Percentiles rank a stretch among this genome's conserved stretches.
phyloP scores from a whole-genome alignment of 805 yeast species.

The Kluyveromyces starmeri region DNA sequence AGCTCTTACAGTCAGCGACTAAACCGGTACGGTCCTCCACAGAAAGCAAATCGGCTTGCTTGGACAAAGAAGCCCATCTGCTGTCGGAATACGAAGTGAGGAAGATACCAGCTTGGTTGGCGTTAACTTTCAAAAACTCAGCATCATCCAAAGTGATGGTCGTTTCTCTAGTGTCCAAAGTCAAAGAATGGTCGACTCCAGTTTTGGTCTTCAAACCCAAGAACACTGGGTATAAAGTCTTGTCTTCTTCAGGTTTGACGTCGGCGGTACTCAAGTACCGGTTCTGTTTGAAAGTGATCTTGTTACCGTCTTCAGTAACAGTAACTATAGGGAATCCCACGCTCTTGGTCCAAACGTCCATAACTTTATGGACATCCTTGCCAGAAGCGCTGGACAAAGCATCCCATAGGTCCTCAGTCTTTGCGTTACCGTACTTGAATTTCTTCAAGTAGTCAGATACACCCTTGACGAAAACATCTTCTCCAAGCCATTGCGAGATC shows the following conservation, averaged over 20 bases:
- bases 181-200: conserved; percentile 53
- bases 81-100: conserved; percentile 62
- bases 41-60: conserved; percentile 47
- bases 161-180: conserved; percentile 42
- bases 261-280: conserved; percentile 73
- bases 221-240: conserved; percentile 60
- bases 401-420: conserved; percentile 70
- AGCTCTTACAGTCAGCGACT: conserved; percentile 69
- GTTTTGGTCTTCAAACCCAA: conserved; percentile 49
- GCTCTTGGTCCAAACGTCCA: conserved; percentile 75
- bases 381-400: conserved; percentile 64
- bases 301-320: conserved; percentile 48
- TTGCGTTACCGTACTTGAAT: conserved; percentile 71
- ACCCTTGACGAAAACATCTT: conserved; percentile 67
- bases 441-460: conserved; percentile 68
- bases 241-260: conserved; percentile 66
- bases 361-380: conserved; percentile 58
- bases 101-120: conserved; percentile 66
- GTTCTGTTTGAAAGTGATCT: conserved; percentile 54
- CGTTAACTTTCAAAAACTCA: conserved; percentile 60
- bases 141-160: conserved; percentile 35
- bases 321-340: conserved; percentile 69
- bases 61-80: conserved; percentile 61
- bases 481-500: conserved; percentile 76
- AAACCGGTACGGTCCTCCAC: conserved; percentile 74